Evolutionary conservation across 495 filamentous ascomycete species (phyloP).

Genomic region (Neurospora intermedia): DNA sequence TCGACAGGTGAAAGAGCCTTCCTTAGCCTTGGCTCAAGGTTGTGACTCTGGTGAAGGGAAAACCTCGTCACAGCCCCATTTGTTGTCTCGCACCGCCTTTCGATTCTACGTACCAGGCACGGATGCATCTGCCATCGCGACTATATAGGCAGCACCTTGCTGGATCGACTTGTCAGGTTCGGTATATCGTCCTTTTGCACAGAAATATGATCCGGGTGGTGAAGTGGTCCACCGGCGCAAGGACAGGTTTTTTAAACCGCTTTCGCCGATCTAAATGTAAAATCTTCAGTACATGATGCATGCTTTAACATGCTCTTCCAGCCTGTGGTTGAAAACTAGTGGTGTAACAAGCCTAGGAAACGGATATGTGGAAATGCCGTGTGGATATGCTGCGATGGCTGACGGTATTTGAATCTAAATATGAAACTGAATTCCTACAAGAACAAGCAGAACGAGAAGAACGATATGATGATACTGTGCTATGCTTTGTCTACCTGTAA

Average conservation of each 20-base stretch:
- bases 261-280: neutral
- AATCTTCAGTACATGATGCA: neutral
- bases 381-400: too few relatives aligned
- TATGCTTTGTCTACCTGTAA: too few relatives aligned
- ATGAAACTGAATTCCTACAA: too few relatives aligned
- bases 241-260: neutral
- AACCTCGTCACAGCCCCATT: neutral
- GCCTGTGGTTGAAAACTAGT: too few relatives aligned
- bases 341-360: too few relatives aligned
- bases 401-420: too few relatives aligned
- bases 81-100: neutral
- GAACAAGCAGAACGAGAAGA: too few relatives aligned
- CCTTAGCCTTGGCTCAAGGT: neutral
- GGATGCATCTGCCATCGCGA: neutral
- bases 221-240: neutral
- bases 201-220: neutral
- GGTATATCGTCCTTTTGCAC: neutral
- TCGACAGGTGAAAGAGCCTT: neutral
- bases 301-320: neutral
- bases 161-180: neutral
- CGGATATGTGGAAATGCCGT: too few relatives aligned
- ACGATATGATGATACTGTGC: too few relatives aligned
- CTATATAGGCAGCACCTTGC: neutral
- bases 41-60: neutral
- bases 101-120: neutral